phyloP scores from a whole-genome alignment of 208 protist species.

The Spongospora subterranea region DNA sequence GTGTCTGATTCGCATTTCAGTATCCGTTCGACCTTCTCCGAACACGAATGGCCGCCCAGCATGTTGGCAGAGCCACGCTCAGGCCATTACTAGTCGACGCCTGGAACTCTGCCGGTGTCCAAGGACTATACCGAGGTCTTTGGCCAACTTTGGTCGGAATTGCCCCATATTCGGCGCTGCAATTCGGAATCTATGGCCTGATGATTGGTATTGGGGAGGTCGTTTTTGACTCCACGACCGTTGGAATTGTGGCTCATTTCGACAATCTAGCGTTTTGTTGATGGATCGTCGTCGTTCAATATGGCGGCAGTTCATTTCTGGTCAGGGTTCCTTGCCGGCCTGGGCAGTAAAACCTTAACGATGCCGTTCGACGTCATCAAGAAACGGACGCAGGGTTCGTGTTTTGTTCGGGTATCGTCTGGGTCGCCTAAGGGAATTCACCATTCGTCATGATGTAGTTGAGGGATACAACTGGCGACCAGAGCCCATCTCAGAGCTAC shows the following conservation, averaged over 20 bases:
- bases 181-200: slow-evolving; percentile 24
- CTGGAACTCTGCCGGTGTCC: not conserved
- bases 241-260: not conserved
- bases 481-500: no score
- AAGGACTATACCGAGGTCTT: slow-evolving; percentile 10
- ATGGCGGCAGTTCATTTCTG: not conserved
- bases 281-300: not conserved
- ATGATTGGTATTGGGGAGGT: not conserved
- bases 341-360: slow-evolving; percentile 42
- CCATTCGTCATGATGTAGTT: no score
- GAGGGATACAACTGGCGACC: no score
- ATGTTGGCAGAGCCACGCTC: not conserved
- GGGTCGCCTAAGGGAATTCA: no score
- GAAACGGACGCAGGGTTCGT: not conserved
- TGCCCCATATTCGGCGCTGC: not conserved
- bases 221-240: not conserved
- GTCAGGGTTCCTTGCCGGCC: slow-evolving; percentile 32
- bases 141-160: slow-evolving; percentile 43
- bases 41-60: slow-evolving; percentile 37
- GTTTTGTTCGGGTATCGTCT: no score
- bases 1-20: not conserved
- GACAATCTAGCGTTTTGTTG: not conserved
- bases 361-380: slow-evolving; percentile 56
- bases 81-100: not conserved
- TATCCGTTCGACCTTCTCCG: slow-evolving; percentile 40